Evolutionary conservation across 495 filamentous ascomycete genomes (phyloP).

Genomic region (Penicillium robsamsonii): DNA sequence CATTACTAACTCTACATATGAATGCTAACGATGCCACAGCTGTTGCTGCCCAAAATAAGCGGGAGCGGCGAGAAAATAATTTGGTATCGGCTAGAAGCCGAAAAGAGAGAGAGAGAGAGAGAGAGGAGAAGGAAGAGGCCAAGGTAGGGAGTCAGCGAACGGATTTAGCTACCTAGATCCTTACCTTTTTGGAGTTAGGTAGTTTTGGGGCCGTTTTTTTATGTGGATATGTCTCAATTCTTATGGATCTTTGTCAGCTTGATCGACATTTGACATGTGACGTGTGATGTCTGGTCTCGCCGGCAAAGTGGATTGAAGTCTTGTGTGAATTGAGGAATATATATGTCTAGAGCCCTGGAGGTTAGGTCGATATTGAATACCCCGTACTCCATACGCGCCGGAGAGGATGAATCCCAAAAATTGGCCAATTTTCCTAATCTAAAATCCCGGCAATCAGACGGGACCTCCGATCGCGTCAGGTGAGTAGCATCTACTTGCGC

Average conservation of each 20-base stretch:
- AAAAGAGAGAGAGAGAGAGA: not conserved
- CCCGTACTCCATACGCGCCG: too few species aligned
- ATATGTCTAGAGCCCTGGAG: too few species aligned
- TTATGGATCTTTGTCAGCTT: not conserved
- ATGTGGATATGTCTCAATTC: not conserved
- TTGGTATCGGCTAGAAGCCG: not conserved
- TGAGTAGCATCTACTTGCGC: too few species aligned
- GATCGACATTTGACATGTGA: conserved; percentile 5
- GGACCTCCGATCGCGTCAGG: not conserved
- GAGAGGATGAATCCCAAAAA: too few species aligned
- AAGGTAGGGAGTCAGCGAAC: not conserved
- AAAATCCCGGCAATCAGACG: not conserved
- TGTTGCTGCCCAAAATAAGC: not conserved
- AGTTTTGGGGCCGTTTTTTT: not conserved
- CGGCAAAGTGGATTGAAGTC: not conserved
- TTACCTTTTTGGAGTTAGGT: not conserved
- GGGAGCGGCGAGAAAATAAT: not conserved
- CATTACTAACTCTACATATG: not conserved
- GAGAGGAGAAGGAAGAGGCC: not conserved
- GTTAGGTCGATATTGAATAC: too few species aligned
- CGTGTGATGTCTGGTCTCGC: conserved; percentile 3
- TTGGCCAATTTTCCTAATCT: not conserved
- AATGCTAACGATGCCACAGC: not conserved
- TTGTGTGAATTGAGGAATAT: too few species aligned
- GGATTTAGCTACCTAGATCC: conserved; percentile 3